These are phyloP conservation scores for Cucumis melo DNA, from an alignment of 306 rosid genomes.

Conservation along the genomic window DNA sequence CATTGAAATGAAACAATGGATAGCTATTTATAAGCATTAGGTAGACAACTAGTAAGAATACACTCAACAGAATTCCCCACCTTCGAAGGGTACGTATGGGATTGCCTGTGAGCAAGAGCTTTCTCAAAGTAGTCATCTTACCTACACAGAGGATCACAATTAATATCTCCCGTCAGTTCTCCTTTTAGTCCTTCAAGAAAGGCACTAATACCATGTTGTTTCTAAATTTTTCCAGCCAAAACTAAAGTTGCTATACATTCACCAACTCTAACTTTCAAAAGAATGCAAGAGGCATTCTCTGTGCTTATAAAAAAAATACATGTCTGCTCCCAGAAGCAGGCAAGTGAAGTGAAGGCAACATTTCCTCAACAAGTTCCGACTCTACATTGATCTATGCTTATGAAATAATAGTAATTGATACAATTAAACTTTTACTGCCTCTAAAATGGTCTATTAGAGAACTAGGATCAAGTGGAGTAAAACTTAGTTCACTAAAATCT, in stretches of 20 bases:
- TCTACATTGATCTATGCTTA: background rate
- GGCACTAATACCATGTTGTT: background rate
- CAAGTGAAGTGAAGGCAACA: background rate
- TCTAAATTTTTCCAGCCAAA: background rate
- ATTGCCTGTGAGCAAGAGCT: constrained; percentile 74
- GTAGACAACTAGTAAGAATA: background rate
- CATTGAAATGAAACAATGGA: background rate
- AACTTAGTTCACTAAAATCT: background rate
- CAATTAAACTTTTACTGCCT: background rate
- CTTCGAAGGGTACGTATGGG: constrained; percentile 82
- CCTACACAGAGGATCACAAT: constrained; percentile 34
- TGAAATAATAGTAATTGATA: background rate
- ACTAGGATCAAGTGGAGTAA: background rate
- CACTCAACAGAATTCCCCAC: constrained; percentile 23
- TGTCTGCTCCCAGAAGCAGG: background rate
- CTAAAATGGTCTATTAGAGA: background rate
- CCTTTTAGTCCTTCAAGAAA: background rate
- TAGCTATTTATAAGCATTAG: background rate
- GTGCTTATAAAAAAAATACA: background rate
- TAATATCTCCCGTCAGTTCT: background rate
- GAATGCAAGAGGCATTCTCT: background rate
- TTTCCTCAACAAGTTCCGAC: background rate
- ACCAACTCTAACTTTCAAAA: background rate
- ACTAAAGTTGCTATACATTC: background rate
- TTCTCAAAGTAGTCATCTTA: constrained; percentile 83